Evolutionary conservation across 164 flowering plant genomes (phyloP).

Genomic region (Umbellularia californica): DNA sequence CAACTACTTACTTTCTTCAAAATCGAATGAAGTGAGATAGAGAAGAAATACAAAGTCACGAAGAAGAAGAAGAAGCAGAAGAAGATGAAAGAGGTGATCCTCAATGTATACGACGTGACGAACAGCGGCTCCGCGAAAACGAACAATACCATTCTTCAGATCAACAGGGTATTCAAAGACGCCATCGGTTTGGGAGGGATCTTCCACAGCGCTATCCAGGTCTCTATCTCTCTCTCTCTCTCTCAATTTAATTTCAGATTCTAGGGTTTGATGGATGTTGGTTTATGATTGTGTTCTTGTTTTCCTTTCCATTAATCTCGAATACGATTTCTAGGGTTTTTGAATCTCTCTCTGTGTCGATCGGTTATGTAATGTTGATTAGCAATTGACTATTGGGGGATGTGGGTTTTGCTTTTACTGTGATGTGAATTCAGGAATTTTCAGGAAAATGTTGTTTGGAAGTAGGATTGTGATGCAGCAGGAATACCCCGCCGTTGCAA

Average conservation of each 20-base stretch:
- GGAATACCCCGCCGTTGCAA: too few species aligned
- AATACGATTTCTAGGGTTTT: too few species aligned
- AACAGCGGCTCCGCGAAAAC: constrained; percentile 86
- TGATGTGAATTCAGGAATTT: too few species aligned
- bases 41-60: background rate
- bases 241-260: background rate
- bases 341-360: too few species aligned
- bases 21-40: too few species aligned
- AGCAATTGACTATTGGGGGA: too few species aligned
- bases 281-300: too few species aligned
- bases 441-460: too few species aligned
- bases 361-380: too few species aligned
- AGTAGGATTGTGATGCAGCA: too few species aligned
- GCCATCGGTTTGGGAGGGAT: constrained; percentile 95
- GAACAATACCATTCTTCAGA: constrained; percentile 84
- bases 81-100: constrained; percentile 58
- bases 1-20: background rate
- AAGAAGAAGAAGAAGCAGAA: constrained; percentile 2
- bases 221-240: constrained; percentile 11
- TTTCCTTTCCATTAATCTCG: too few species aligned
- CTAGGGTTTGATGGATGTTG: background rate
- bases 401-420: too few species aligned
- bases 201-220: constrained; percentile 97
- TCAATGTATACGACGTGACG: constrained; percentile 90
- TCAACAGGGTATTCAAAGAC: constrained; percentile 97